phyloP scores from a whole-genome alignment of 1,139 yeast genomes.

The Saccharomyces uvarum region DNA sequence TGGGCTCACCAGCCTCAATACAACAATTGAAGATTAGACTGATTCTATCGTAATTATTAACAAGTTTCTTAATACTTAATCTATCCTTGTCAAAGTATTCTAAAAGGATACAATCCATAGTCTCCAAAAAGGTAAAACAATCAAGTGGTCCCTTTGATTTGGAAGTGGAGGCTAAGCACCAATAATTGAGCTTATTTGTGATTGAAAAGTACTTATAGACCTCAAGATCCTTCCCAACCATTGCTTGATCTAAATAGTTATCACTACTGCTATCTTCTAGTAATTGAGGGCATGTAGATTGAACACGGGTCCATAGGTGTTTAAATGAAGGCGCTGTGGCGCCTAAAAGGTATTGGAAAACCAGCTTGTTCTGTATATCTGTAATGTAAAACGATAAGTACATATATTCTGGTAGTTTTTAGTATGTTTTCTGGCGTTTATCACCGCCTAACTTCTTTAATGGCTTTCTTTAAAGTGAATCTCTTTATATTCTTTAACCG shows the following conservation, averaged over 20 bases:
- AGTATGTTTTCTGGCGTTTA: not conserved
- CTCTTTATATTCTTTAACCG: not conserved
- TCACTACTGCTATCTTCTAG: constrained; percentile 1
- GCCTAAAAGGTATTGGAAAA: constrained; percentile 26
- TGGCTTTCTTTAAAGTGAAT: not conserved
- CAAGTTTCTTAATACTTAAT: constrained; percentile 21
- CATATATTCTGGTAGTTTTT: constrained; percentile 11
- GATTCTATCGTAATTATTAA: constrained; percentile 27
- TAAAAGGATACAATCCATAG: constrained; percentile 20
- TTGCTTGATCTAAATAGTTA: constrained; percentile 6
- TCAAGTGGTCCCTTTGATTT: constrained; percentile 7
- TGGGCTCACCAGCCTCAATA: constrained; percentile 72
- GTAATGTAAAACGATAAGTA: constrained; percentile 27
- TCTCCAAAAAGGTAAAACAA: constrained; percentile 19
- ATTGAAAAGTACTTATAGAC: constrained; percentile 19
- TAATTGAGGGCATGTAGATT: constrained; percentile 17
- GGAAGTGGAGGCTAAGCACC: constrained; percentile 16
- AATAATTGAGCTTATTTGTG: constrained; percentile 19
- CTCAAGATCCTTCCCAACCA: constrained; percentile 20
- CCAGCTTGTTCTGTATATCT: constrained; percentile 19
- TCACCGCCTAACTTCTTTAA: not conserved
- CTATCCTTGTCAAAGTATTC: constrained; percentile 28
- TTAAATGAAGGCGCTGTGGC: constrained; percentile 25
- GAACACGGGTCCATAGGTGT: constrained; percentile 20
- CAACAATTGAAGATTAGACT: constrained; percentile 34